Conservation (phyloP, 2,329 filamentous ascomycete genomes). For the Metarhizium robertsii region DNA sequence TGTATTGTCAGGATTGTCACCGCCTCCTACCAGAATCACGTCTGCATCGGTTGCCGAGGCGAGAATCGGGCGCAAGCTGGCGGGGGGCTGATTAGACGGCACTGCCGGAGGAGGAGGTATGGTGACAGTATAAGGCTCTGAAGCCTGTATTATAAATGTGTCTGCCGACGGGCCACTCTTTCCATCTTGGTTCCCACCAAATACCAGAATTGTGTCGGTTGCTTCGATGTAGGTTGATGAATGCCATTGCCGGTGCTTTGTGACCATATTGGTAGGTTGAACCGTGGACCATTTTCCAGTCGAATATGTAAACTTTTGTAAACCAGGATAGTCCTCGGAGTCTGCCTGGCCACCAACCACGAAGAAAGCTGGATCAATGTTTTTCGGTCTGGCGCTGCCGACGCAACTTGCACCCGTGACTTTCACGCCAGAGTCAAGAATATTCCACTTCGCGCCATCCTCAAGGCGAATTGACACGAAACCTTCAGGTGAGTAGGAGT, state of each 20-base stretch:
- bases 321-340: slow-evolving; percentile 53
- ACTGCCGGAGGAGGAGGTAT: slow-evolving; percentile 46
- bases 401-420: slow-evolving; percentile 74
- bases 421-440: slow-evolving; percentile 53
- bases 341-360: slow-evolving; percentile 64
- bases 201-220: slow-evolving; percentile 66
- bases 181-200: slow-evolving; percentile 63
- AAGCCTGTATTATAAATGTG: slow-evolving; percentile 65
- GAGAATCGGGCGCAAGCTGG: slow-evolving; percentile 54
- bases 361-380: slow-evolving; percentile 57
- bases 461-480: slow-evolving; percentile 67
- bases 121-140: slow-evolving; percentile 52
- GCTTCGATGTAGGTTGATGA: slow-evolving; percentile 64
- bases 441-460: slow-evolving; percentile 62
- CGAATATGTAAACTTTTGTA: slow-evolving; percentile 58
- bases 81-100: slow-evolving; percentile 37
- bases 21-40: slow-evolving; percentile 67
- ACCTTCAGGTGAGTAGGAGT: slow-evolving; percentile 65
- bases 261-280: slow-evolving; percentile 34
- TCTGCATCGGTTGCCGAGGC: slow-evolving; percentile 63
- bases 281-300: slow-evolving; percentile 44
- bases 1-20: slow-evolving; percentile 36
- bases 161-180: slow-evolving; percentile 51
- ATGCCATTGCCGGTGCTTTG: slow-evolving; percentile 65
- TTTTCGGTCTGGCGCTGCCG: slow-evolving; percentile 51